Evolutionary conservation across 1,139 yeast species (phyloP), one percentile per base, ranked within the genome.

Genomic region (Torulaspora pretoriensis): DNA sequence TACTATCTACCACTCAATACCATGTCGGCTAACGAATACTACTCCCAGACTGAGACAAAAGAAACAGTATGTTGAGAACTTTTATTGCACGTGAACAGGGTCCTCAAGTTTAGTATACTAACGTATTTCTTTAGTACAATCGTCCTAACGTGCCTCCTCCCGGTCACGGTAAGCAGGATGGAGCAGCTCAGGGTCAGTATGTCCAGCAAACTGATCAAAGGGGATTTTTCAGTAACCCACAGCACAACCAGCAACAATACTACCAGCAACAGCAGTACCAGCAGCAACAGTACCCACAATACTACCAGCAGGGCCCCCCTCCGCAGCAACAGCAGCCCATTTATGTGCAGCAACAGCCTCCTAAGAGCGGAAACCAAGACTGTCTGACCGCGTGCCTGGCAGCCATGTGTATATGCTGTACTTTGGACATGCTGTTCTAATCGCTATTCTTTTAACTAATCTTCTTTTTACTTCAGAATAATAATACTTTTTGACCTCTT

Each of bases 331-430:
- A 75, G 53, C 85, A 80, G 56, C 87, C 85, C 0, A 74, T 80
- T 59, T 81, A 81, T 52, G 86, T 81, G 9, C 85, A 80, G 58
- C 83, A 78, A 55, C 76, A 67, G 45, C 73, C 71, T 3, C 68
- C 67, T 25, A 66, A 67, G 19, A 63, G 64, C 35, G 72, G 70
- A 39, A 66, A 68, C 48, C 60, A 61, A 16, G 77, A 73, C 46
- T 82, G 88, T 65, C 72, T 81, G 59, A 73, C 79, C 66, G 89
- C 80, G 3, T 83, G 89, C 68, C 70, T 82, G 55, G 88, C 81
- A 24, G 88, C 86, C 8, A 55, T 81, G 65, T 83, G 90, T 77
- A 58, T 82, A 53, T 83, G 92, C 64, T 82, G 86, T 67, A 79
- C 89, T 4, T 68, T 83, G 56, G 89, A 83, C 60, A 77, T 81